A percentile compares a stretch with the other conserved stretches of the same genome.
phyloP scores from a whole-genome alignment of 345 rosid genomes.

The Xanthoceras sorbifolium region DNA sequence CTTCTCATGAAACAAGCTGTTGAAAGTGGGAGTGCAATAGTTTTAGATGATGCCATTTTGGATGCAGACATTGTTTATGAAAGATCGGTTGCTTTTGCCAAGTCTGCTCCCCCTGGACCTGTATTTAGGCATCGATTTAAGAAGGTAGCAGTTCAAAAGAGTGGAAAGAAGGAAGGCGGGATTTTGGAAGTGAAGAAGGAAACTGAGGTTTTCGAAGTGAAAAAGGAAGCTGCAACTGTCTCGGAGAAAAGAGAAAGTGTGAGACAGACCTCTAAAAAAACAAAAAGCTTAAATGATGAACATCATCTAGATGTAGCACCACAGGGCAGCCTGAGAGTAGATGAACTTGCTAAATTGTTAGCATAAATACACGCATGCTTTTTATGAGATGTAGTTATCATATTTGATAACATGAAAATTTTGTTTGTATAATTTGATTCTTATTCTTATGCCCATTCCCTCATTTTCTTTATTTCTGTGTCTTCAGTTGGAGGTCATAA shows the following conservation, averaged over 20 bases:
- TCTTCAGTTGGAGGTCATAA: not conserved
- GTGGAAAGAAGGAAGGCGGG: conserved; percentile 37
- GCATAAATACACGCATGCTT: conserved; percentile 29
- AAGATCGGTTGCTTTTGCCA: conserved; percentile 57
- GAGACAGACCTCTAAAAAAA: conserved; percentile 29
- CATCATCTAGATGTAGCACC: conserved; percentile 34
- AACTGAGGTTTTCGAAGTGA: conserved; percentile 26
- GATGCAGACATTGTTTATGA: conserved; percentile 65
- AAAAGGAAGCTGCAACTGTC: conserved; percentile 18
- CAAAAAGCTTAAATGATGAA: conserved; percentile 31
- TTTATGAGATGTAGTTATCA: conserved; percentile 5
- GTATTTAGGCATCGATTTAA: conserved; percentile 46
- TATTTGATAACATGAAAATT: not conserved
- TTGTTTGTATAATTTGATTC: not conserved
- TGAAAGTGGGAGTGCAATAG: conserved; percentile 64
- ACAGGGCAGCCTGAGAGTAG: conserved; percentile 65
- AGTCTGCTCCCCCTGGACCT: conserved; percentile 62
- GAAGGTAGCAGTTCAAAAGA: conserved; percentile 37
- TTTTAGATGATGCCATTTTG: conserved; percentile 47
- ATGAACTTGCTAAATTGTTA: conserved; percentile 87
- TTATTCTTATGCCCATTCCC: not conserved
- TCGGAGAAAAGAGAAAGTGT: conserved; percentile 11
- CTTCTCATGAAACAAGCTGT: conserved; percentile 67
- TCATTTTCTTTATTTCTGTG: not conserved
- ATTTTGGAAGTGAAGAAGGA: conserved; percentile 27